Conservation (phyloP, 2,329 filamentous ascomycete genomes). For the Fusarium dlaminii region DNA sequence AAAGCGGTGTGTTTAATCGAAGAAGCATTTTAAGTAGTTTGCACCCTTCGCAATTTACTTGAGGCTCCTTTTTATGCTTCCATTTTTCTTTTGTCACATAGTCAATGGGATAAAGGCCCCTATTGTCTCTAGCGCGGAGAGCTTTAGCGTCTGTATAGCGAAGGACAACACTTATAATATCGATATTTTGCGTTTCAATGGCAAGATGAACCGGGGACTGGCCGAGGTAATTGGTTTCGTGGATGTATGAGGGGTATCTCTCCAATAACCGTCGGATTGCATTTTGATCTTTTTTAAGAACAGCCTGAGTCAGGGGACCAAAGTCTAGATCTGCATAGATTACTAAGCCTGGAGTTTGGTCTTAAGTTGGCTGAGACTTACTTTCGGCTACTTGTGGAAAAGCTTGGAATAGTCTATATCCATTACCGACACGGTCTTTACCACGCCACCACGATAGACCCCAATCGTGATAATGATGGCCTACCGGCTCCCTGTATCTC, state of each 20-base stretch:
- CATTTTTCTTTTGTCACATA: neutral
- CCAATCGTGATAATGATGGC: neutral
- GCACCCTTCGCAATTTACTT: neutral
- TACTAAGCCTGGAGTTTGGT: neutral
- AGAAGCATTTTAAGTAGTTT: neutral
- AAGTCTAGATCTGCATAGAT: neutral
- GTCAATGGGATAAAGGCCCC: fast-evolving
- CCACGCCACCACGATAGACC: neutral
- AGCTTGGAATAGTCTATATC: neutral
- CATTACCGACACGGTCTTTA: no score
- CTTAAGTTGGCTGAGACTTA: neutral
- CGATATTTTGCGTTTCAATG: neutral
- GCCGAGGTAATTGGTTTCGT: neutral
- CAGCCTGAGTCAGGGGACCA: fast-evolving
- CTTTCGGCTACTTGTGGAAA: neutral
- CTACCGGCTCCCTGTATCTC: fast-evolving
- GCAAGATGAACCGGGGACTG: neutral
- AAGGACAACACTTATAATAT: fast-evolving
- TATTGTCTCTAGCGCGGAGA: fast-evolving
- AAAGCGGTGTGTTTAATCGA: neutral
- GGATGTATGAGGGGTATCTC: fast-evolving
- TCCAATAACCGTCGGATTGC: neutral
- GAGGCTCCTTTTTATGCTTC: fast-evolving
- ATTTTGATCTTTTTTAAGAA: fast-evolving
- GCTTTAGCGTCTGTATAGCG: fast-evolving